Conservation (phyloP, 805 yeast genomes). For the Schizosaccharomyces japonicus region DNA sequence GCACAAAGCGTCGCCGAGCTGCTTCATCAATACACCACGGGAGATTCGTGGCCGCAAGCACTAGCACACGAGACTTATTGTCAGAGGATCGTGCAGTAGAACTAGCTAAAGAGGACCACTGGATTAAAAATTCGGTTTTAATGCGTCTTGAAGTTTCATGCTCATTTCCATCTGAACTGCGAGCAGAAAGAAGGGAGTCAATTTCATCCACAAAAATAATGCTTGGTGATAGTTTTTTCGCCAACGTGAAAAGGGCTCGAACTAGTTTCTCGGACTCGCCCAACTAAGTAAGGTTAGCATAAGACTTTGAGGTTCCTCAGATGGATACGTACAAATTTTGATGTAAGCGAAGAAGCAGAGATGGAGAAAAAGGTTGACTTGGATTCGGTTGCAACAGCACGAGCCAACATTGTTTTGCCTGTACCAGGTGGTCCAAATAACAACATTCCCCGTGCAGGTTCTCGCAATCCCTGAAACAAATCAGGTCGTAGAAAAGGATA, state of each 20-base stretch:
- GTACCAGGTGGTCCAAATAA: slow-evolving; percentile 98
- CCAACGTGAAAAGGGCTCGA: slow-evolving; percentile 62
- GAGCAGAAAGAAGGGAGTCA: slow-evolving; percentile 63
- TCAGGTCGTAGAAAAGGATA: slow-evolving; percentile 90
- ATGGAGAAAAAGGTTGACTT: slow-evolving; percentile 80
- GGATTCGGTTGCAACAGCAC: slow-evolving; percentile 91
- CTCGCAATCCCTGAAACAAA: slow-evolving; percentile 67
- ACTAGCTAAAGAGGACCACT: slow-evolving; percentile 78
- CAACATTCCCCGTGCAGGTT: slow-evolving; percentile 90
- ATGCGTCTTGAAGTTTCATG: slow-evolving; percentile 75
- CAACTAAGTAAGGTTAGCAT: slow-evolving; percentile 15
- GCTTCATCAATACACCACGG: slow-evolving; percentile 98
- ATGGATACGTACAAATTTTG: slow-evolving; percentile 27
- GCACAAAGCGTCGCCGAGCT: slow-evolving; percentile 75
- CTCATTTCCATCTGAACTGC: slow-evolving; percentile 45
- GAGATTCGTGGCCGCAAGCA: slow-evolving; percentile 79
- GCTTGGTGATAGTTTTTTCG: slow-evolving; percentile 69
- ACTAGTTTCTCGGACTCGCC: slow-evolving; percentile 91
- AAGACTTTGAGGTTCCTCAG: slow-evolving; percentile 13
- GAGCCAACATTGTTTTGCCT: slow-evolving; percentile 88
- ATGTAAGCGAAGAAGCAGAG: slow-evolving; percentile 70
- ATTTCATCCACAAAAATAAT: slow-evolving; percentile 91
- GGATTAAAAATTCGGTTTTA: slow-evolving; percentile 78
- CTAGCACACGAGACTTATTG: slow-evolving; percentile 45
- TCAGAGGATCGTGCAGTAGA: slow-evolving; percentile 43